Conservation (phyloP, 805 yeast species). For the Saturnispora serradocipensis region DNA sequence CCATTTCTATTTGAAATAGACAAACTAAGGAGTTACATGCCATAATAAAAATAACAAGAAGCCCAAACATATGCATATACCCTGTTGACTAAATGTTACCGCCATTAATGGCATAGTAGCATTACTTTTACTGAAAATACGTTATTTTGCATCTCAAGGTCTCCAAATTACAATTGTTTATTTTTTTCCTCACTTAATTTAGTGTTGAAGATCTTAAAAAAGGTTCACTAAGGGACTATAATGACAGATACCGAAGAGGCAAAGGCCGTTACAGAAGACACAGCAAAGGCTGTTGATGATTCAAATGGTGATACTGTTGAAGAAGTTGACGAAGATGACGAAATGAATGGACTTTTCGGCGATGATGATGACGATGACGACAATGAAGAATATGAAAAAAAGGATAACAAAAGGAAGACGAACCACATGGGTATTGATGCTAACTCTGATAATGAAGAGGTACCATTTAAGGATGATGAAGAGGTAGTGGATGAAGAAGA, state of each 20-base stretch:
- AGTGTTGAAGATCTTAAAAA: not conserved
- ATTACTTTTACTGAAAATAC: too few relatives aligned
- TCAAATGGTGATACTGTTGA: constrained; percentile 6
- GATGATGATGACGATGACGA: constrained; percentile 9
- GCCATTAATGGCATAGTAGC: not conserved
- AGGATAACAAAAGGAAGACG: not conserved
- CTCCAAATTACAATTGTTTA: not conserved
- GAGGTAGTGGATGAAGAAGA: constrained; percentile 30
- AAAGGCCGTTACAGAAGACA: not conserved
- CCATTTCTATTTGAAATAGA: too few relatives aligned
- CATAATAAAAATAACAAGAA: too few relatives aligned
- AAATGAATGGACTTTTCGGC: constrained; percentile 8
- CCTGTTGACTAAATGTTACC: too few relatives aligned
- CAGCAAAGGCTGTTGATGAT: not conserved
- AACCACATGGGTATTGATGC: constrained; percentile 6
- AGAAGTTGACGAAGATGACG: constrained; percentile 10
- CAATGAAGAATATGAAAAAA: constrained; percentile 3
- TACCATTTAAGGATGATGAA: constrained; percentile 27
- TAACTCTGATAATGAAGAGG: constrained; percentile 21
- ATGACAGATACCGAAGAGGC: not conserved
- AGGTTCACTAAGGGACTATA: not conserved
- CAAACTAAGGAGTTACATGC: too few relatives aligned
- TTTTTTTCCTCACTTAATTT: not conserved
- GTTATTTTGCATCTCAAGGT: not conserved
- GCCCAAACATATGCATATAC: too few relatives aligned